phyloP scores from a whole-genome alignment of 148 eudicot species.

The Amaranthus hypochondriacus region DNA sequence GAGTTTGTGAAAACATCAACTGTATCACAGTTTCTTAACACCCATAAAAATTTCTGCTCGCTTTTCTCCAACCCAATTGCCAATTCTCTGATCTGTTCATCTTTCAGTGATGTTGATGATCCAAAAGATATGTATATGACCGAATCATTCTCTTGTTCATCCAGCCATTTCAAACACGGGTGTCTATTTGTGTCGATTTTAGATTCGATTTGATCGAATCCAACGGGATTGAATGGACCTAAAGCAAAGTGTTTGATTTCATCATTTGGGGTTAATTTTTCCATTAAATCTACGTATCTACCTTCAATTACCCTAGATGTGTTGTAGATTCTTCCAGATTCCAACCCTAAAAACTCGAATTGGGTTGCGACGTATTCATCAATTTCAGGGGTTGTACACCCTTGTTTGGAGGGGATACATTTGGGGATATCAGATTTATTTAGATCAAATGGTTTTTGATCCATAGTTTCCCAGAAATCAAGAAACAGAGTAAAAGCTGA shows the following conservation, averaged over 20 bases:
- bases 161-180: constrained; percentile 26
- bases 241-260: constrained; percentile 21
- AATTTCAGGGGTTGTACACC: constrained; percentile 23
- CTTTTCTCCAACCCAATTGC: constrained; percentile 56
- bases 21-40: constrained; percentile 30
- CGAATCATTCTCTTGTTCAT: constrained; percentile 29
- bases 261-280: neutral
- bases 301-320: constrained; percentile 32
- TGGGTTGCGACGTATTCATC: constrained; percentile 9
- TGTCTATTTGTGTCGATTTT: neutral
- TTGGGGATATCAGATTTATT: constrained; percentile 11
- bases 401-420: constrained; percentile 24
- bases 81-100: constrained; percentile 44
- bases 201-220: neutral
- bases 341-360: neutral
- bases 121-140: constrained; percentile 64
- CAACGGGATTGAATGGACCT: constrained; percentile 26
- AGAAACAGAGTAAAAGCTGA: constrained; percentile 17
- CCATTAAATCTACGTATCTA: constrained; percentile 24
- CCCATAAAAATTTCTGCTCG: constrained; percentile 57
- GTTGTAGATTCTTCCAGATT: constrained; percentile 31
- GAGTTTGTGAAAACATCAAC: constrained; percentile 18
- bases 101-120: constrained; percentile 36
- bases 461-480: constrained; percentile 17
- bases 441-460: constrained; percentile 22